Base-by-base conservation (phyloP, 2,329 filamentous ascomycete genomes). In the Tothia fuscella region DNA sequence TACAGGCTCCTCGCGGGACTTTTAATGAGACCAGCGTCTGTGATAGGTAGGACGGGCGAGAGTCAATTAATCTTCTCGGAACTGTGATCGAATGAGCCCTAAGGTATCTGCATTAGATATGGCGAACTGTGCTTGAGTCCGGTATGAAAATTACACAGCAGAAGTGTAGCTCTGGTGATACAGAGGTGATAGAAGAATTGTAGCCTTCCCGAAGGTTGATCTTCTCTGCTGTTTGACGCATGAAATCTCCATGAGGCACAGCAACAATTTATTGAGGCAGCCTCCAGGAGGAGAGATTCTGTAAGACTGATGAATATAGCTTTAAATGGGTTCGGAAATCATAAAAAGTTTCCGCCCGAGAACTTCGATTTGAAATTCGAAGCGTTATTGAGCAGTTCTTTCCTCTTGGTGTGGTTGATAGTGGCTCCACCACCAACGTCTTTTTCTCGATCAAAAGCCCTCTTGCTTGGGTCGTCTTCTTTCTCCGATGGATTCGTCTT, bases 361-460 rank as follows among this genome's bases (percentile, higher is more conserved):
- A 95, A 95, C 37, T 85, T 71, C 1, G 80, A 80, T 3, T 82
- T 79, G 62, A 95, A 94, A 53, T 87, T 81, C 13, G 78, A 75
- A 4, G 86, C 82, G 56, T 82, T 81, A 49, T 75, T 81, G 46
- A 95, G 59, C 66, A 96, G 66, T 51, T 95, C 82, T 52, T 76
- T 76, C 50, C 80, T 76, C 65, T 94, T 79, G 26, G 78, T 71
- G 49, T 78, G 67, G 20, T 78, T 81, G 41, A 95, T 76, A 53
- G 75, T 77, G 14, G 76, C 75, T 6, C 80, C 80, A 2, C 84
- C 64, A 29, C 76, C 81, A 76, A 96, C 94, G 59, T 96, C 91
- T 65, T 95, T 96, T 59, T 95, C 85, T 48, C 78, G 73, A 63
- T 95, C 86, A 61, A 96, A 96, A 0, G 76, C 81, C 46, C 89